phyloP scores from a whole-genome alignment of 345 rosid genomes.

The Populus deltoides region DNA sequence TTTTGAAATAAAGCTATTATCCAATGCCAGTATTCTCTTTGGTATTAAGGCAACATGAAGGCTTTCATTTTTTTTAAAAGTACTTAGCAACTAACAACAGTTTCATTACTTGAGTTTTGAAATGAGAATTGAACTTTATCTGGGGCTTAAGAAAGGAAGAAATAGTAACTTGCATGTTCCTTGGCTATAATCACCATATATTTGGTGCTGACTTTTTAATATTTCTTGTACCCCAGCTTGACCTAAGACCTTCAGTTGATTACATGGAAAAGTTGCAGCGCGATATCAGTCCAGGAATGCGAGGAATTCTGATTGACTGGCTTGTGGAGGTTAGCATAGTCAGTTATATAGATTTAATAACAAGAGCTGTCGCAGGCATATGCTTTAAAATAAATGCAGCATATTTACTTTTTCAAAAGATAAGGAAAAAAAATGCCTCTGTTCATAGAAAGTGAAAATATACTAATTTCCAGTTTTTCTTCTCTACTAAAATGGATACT shows the following conservation, averaged over 20 bases:
- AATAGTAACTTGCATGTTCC: background rate
- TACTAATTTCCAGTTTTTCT: background rate
- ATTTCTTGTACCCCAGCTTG: constrained; percentile 51
- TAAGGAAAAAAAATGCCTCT: background rate
- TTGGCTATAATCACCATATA: background rate
- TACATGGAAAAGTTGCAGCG: constrained; percentile 75
- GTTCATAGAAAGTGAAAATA: background rate
- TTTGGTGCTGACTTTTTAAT: constrained; percentile 12
- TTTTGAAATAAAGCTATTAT: background rate
- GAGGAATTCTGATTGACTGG: constrained; percentile 86
- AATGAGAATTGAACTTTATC: background rate
- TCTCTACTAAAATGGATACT: background rate
- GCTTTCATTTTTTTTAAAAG: background rate
- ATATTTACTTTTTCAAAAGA: background rate
- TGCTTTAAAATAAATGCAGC: background rate
- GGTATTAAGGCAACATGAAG: background rate
- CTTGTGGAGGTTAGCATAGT: constrained; percentile 73
- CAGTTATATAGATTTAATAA: background rate
- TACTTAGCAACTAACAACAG: background rate
- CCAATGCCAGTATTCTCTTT: background rate
- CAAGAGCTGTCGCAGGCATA: background rate
- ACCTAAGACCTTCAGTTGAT: constrained; percentile 61
- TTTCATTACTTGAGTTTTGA: background rate
- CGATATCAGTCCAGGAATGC: constrained; percentile 74
- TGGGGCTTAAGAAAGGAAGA: background rate